Percentiles rank a stretch among this genome's conserved stretches.
Conservation (phyloP, 2,329 filamentous ascomycete species). For the Cyclaneusma minus region DNA sequence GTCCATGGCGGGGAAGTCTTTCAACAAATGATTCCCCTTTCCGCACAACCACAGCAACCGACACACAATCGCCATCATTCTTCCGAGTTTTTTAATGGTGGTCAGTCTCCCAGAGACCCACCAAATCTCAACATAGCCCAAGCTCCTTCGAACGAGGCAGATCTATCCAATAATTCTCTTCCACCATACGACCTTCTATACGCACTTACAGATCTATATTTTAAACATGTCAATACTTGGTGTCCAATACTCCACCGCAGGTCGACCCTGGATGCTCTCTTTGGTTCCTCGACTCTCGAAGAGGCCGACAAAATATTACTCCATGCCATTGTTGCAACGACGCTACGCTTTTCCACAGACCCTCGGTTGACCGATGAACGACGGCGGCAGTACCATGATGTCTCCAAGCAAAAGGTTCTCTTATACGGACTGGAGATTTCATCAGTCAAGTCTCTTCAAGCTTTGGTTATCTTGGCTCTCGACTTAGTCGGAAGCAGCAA, state of each 20-base stretch:
- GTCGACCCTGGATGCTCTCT: constrained; percentile 66
- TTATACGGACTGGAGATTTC: constrained; percentile 82
- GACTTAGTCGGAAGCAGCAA: constrained; percentile 79
- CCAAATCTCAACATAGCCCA: constrained; percentile 39
- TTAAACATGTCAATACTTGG: constrained; percentile 69
- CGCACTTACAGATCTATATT: constrained; percentile 59
- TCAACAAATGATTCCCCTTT: constrained; percentile 26
- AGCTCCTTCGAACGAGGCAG: no score
- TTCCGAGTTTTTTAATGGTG: constrained; percentile 18
- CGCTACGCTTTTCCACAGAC: constrained; percentile 71
- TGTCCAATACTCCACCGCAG: constrained; percentile 82
- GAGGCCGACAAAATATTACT: constrained; percentile 72
- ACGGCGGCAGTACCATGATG: constrained; percentile 59
- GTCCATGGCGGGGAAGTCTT: constrained; percentile 32
- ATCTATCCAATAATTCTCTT: constrained; percentile 47
- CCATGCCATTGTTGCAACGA: constrained; percentile 80
- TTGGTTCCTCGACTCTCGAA: constrained; percentile 60
- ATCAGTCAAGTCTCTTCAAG: constrained; percentile 75
- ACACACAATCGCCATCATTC: constrained; percentile 9
- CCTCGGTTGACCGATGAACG: constrained; percentile 56
- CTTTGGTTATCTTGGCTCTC: constrained; percentile 71
- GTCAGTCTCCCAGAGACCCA: constrained; percentile 33
- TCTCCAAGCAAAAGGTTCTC: constrained; percentile 73
- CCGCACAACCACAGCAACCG: constrained; percentile 21
- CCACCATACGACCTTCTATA: constrained; percentile 64